Evolutionary conservation across 495 filamentous ascomycete species (phyloP), one percentile per base, ranked within the genome.

Genomic region (Penicillium daleae): DNA sequence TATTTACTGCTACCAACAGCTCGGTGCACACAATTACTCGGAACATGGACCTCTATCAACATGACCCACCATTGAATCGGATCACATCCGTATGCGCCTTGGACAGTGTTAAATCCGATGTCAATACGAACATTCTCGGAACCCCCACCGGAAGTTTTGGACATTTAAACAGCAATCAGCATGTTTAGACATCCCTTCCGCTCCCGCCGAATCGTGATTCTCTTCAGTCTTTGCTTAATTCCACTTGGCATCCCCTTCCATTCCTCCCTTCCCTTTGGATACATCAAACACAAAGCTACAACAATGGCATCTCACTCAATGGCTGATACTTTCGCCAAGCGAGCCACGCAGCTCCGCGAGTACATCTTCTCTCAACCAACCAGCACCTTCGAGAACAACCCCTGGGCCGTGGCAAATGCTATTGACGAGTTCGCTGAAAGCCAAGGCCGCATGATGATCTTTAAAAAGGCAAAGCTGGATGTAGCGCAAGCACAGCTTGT

Each of bases 391-490:
- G 48, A 56, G 50, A 68, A 71, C 44, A 73, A 71, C 39, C 68
- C 72, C 6, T 67, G 59, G 64, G 67, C 68, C 6, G 31, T 74
- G 1, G 52, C 62, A 3, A 53, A 66, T 26, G 68, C 70, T 2
- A 67, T 73, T 22, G 70, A 73, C 24, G 51, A 53, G 12, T 73
- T 65, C 58, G 60, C 65, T 33, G 39, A 62, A 8, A 57, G 59
- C 10, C 52, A 64, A 31, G 68, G 62, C 33, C 60, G 42, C 40
- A 70, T 71, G 62, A 74, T 74, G 72, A 74, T 64, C 42, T 72
- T 71, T 57, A 60, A 55, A 1, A 49, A 56, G 24, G 29, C 35
- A 13, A 73, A 74, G 52, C 57, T 69, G 15, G 51, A 60, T 10
- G 52, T 63, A 6, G 68, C 68, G 1, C 48, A 58, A 22, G 46